Evolutionary conservation across 2,329 filamentous ascomycete species (phyloP), one percentile per base, ranked within the genome.

Genomic region (Cladosporium oxysporum): DNA sequence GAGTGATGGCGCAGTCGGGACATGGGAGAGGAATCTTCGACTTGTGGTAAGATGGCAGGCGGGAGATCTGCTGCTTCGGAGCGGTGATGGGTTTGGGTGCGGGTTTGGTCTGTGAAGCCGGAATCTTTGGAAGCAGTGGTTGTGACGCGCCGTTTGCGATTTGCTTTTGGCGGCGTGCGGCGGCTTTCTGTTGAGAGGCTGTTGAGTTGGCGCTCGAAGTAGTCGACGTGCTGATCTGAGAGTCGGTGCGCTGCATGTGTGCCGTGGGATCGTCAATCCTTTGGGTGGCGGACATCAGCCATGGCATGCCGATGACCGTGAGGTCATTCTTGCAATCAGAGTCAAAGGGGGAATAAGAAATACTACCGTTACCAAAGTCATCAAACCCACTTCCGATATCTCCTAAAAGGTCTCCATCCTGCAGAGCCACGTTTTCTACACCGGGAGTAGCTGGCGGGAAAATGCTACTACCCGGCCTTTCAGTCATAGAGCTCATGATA

Each of bases 1-100:
- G 96, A 53, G 91, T 92, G 62, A 91, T 86, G 61, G 84, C 84
- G 79, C 92, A 97, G 66, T 86, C 80, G 1, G 79, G 76, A 76
- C 93, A 96, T 74, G 87, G 76, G 91, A 92, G 41, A 87, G 85
- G 67, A 23, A 23, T 35, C n/a, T 57, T 55, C 91, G 88, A 71
- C 87, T 86, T 29, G 90, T 90, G 18, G 91, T 88, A 80, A 68
- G 88, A 84, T 1, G 84, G 82, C 31, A 84, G 80, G 72, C 86
- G 87, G 66, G 82, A 73, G 12, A 62, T 62, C 50, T 78, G 64
- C 60, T 71, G 68, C 53, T 74, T 74, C 29, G 50, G 63, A 23
- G 35, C 37, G 23, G 58, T 60, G 16, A 57, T 33, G n/a, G 55
- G 33, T 33, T 60, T 55, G 35, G 64, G 58, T 28, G 50, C 37